Base-by-base conservation (phyloP, 768 basidiomycete genomes). In the Melanogaster broomeanus region DNA sequence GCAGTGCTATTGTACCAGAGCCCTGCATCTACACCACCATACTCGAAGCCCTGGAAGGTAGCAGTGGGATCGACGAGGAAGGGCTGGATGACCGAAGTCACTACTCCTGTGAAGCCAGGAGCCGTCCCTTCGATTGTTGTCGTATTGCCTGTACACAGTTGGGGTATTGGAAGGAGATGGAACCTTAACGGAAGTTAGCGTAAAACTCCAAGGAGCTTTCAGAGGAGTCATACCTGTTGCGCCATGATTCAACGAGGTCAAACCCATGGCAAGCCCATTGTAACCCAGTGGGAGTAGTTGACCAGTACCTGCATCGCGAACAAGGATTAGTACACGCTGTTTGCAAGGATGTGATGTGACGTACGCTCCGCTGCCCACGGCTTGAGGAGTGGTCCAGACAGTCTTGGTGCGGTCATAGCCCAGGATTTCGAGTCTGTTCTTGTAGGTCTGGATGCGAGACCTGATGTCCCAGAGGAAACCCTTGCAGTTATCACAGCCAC, bases 341-440 rank as follows among this genome's bases (percentile, higher is more conserved):
- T 2, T 18, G 3, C 2, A 8, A 6, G 7, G 13, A 19, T 6
- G 11, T 21, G 1, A 31, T 2, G 6, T 1, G 4, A 59, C 68
- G 51, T 24, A 75, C 72, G 60, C 60, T n/a, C 60, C 66, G 49
- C 76, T 77, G n/a, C 87, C 87, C 60, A 91, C 85, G 0, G 80
- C 88, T 65, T 92, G 89, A 7, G 89, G 87, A 0, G 86, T 86
- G 3, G 83, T 80, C 90, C 90, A 93, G 0, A 90, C 77, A 3
- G 83, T 77, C 62, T 87, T 85, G 8, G 76, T 79, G 10, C 81
- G 71, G 53, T 83, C 82, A 77, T 84, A 85, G 1, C 85, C 86
- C 45, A 86, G 77, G 44, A 79, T 72, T 51, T 79, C 74, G 3
- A 85, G 66, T 27, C 88, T 75, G 41, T 83, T 68, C 45, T 71